Base-by-base conservation (phyloP, 768 basidiomycete species). In the Leccinum obscurum region DNA sequence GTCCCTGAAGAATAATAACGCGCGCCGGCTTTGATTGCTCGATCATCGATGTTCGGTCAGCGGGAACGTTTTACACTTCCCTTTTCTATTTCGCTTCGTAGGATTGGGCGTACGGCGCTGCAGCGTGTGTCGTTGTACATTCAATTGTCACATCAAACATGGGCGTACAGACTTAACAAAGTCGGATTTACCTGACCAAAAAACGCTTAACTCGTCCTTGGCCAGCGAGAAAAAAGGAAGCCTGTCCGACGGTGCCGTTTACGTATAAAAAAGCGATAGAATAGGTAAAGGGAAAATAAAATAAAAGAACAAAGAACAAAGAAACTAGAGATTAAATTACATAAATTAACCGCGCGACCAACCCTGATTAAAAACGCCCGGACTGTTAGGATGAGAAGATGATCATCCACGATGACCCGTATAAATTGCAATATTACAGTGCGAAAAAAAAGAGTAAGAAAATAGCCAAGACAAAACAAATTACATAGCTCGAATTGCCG, bases 301-400 rank as follows among this genome's bases (percentile, higher is more conserved):
- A 44, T 44, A 46, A 46, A 46, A 20, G 44, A 46, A 11, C 10
- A 46, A 46, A 46, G 44, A 20, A 44, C 41, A 20, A 44, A 44
- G 41, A 41, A 41, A 44, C 41, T n/a, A 44, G n/a, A 28, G 41
- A 14, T 28, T 22, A 52, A 44, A 46, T 44, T 44, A 30, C 37
- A 8, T 24, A 24, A 20, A 52, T 37, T 14, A 53, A n/a, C 28
- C 6, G 11, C 6, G 13, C 58, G n/a, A 50, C 57, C 52, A 20
- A 20, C 44, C 44, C 44, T 46, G 44, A 20, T 20, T 10, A 46
- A 11, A 46, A 46, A 46, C 44, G 44, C 44, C 20, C n/a, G 44
- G 44, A 9, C 10, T 62, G 57, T 26, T 34, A 54, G 32, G 26
- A 64, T 59, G 60, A 56, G 58, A 30, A 44, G 28, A 63, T 61